Evolutionary conservation across 2,329 filamentous ascomycete species (phyloP).

Genomic region (Penicillium concentricum): DNA sequence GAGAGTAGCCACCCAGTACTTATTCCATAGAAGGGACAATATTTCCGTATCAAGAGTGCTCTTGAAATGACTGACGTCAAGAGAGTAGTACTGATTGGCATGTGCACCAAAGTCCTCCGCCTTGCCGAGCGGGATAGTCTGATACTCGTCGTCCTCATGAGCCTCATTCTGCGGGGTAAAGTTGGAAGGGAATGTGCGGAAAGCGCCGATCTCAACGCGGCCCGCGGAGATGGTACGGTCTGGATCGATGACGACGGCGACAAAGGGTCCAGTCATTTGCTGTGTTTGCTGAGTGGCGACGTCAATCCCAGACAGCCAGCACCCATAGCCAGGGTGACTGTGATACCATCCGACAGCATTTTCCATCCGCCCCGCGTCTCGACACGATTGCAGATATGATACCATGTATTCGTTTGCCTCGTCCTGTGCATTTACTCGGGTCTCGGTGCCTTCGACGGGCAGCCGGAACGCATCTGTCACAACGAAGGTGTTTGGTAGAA

Average conservation of each 20-base stretch:
- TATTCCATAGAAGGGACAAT: constrained; percentile 91
- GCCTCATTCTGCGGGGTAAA: constrained; percentile 60
- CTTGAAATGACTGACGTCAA: constrained; percentile 93
- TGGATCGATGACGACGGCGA: constrained; percentile 94
- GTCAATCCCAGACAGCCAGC: constrained; percentile 96
- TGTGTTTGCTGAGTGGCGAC: constrained; percentile 84
- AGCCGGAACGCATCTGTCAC: constrained; percentile 92
- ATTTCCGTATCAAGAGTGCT: constrained; percentile 84
- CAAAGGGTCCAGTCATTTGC: constrained; percentile 88
- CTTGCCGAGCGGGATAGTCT: constrained; percentile 79
- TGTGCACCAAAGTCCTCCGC: constrained; percentile 95
- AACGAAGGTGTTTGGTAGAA: constrained; percentile 77
- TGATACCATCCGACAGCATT: constrained; percentile 99
- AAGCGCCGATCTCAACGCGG: constrained; percentile 96
- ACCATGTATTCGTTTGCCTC: constrained; percentile 98
- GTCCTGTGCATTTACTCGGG: constrained; percentile 89
- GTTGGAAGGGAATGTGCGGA: constrained; percentile 80
- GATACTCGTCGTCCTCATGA: constrained; percentile 46
- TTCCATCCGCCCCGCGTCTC: constrained; percentile 75
- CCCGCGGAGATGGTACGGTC: constrained; percentile 92
- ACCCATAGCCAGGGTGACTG: constrained; percentile 94
- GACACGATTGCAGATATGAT: constrained; percentile 72
- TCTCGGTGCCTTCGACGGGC: constrained; percentile 98
- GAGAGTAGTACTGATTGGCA: constrained; percentile 81
- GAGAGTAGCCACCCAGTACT: constrained; percentile 92